Evolutionary conservation across 176 grass and related monocot species (phyloP), one percentile per base, ranked within the genome.

Genomic region (Paspalum notatum): DNA sequence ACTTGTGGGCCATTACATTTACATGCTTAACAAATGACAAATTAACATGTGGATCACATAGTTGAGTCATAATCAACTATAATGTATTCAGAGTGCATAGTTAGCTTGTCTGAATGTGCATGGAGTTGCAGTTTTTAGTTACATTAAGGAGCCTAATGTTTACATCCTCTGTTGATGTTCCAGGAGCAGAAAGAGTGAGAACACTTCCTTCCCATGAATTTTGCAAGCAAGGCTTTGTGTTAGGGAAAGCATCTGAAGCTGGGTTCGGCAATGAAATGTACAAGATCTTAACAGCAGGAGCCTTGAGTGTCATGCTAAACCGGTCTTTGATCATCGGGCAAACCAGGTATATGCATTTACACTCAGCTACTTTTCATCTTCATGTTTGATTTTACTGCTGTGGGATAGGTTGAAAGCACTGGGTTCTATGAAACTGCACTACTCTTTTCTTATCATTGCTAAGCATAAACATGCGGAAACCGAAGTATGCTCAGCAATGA

Each of bases 251-350:
- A n/a, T 93, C 92, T 73, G 90, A 98, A 81, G 95, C 95, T 39
- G 95, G 95, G 39, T 94, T 98, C 83, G 95, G 92, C 27, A 98
- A 98, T 83, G 95, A 98, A 77, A 98, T 94, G 90, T 98, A 98
- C 88, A 98, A 93, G 76, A 98, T 98, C 68, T 85, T 94, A 73
- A 92, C 92, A 42, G 88, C 90, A 59, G 90, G 84, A 84, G 95
- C 95, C 22, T 81, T 98, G 72, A 94, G 92, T 83, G 71, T 98
- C 68, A 94, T 98, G 89, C 84, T 98, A 73, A 98, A 98, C 62
- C 83, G 95, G 11, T 98, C 92, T 82, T 84, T 98, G 53, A 94
- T 98, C 92, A 93, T 98, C 62, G 88, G 95, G 49, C 95, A 98
- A 85, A 98, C 88, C 86, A 98, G 95, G 95, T 84, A 94, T 94